Base-by-base conservation (phyloP, 441 rosid species). In the Euphorbia corollata region DNA sequence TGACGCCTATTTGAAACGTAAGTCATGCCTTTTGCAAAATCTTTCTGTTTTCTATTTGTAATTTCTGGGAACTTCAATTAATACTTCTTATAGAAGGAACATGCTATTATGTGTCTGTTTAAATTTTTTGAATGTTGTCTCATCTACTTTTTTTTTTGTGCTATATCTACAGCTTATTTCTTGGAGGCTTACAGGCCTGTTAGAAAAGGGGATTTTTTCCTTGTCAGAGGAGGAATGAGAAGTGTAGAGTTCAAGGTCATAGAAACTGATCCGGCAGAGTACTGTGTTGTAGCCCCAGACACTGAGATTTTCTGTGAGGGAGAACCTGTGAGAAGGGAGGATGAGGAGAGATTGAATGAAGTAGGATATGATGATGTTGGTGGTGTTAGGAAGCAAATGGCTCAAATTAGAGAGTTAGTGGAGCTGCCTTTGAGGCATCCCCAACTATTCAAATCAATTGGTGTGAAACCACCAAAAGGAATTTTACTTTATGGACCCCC, bases 321-420 rank as follows among this genome's bases (percentile, higher is more conserved):
- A n/a, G 92, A 87, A 24, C 88, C 89, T 10, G 75, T 87, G 54
- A 83, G 81, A 70, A 83, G 92, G 79, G 90, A 88, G 55, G 95
- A 88, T 65, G 89, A 88, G 69, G 83, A 85, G 13, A 86, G 91
- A 71, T 72, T 86, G 60, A 86, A 86, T 68, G 89, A 85, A 61
- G 81, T 86, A 36, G 91, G 95, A 20, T 88, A 88, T 80, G 95
- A 88, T 79, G 92, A 88, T 75, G 95, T 85, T 12, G 95, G 91
- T 73, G 90, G 95, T 73, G 92, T 88, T 30, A 68, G 90, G 64
- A 88, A 85, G 71, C 91, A 88, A 69, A 86, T 84, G 92, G 95
- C 90, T 73, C 91, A 86, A 76, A 88, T 88, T 73, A 80, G 91
- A n/a, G 95, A 88, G 75, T 75, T 88, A 51, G 90, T 88, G 66